These are phyloP conservation scores for Sugiyamaella novakii DNA, from an alignment of 1,139 yeast genomes.

Conservation along the genomic window DNA sequence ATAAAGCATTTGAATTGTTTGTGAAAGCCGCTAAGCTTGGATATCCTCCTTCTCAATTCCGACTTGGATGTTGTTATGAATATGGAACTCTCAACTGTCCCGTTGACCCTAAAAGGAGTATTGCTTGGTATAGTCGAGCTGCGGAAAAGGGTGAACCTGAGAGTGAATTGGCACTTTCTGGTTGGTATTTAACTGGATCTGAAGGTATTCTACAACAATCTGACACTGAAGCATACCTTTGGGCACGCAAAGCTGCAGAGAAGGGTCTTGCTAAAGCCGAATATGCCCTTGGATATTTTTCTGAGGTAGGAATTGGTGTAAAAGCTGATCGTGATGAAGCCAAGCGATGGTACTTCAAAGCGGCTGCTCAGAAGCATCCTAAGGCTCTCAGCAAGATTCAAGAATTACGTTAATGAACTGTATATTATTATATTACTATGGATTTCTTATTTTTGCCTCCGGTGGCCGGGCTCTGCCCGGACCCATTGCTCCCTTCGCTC, in stretches of 20 bases:
- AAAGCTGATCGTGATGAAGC: conserved; percentile 52
- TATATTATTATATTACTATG: not conserved
- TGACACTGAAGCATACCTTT: conserved; percentile 78
- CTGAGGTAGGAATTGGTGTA: conserved; percentile 77
- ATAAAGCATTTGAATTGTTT: conserved; percentile 68
- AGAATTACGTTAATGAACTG: conserved; percentile 29
- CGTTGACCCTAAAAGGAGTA: conserved; percentile 69
- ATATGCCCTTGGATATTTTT: conserved; percentile 78
- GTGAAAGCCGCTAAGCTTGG: conserved; percentile 75
- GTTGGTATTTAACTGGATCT: conserved; percentile 90
- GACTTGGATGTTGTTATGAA: conserved; percentile 85
- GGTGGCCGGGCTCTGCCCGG: not conserved
- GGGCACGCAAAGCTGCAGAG: conserved; percentile 88
- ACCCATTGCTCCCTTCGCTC: not conserved
- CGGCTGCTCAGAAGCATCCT: conserved; percentile 62
- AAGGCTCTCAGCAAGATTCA: conserved; percentile 52
- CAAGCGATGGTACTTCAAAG: conserved; percentile 55
- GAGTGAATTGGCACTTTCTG: conserved; percentile 85
- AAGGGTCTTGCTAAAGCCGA: conserved; percentile 81
- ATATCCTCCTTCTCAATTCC: conserved; percentile 80
- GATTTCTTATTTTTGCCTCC: not conserved
- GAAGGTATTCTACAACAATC: conserved; percentile 67
- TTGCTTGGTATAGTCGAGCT: conserved; percentile 88
- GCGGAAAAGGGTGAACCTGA: conserved; percentile 74
- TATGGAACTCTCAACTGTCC: conserved; percentile 73